phyloP scores from a whole-genome alignment of 768 basidiomycete genomes.

The Tricholoma sp. region DNA sequence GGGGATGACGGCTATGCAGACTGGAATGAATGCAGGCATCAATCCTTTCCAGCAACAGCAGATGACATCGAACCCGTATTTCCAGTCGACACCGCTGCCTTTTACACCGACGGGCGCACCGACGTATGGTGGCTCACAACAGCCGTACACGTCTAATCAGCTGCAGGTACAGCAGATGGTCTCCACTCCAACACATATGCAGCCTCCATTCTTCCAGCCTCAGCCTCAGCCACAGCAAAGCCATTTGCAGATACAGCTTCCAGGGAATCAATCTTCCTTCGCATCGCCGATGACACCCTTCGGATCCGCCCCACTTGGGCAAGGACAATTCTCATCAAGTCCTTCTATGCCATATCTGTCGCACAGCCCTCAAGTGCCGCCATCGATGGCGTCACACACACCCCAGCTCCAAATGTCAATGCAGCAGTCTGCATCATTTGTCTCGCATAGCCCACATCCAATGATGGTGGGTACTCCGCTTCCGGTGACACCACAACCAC shows the following conservation, averaged over 20 bases:
- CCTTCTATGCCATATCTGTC: conserved; percentile 29
- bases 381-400: conserved; percentile 12
- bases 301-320: conserved; percentile 22
- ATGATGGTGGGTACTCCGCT: conserved; percentile 16
- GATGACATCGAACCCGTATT: conserved; percentile 23
- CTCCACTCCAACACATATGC: conserved; percentile 12
- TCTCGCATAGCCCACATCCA: conserved; percentile 10
- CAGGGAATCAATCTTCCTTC: conserved; percentile 6
- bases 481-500: conserved; percentile 23
- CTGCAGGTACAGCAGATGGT: conserved; percentile 14
- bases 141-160: conserved; percentile 17
- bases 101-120: conserved; percentile 2
- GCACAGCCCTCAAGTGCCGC: conserved; percentile 30
- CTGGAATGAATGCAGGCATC: conserved; percentile 18
- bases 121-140: conserved; percentile 7
- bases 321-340: conserved; percentile 29
- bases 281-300: conserved; percentile 13
- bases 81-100: conserved; percentile 11
- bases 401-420: conserved; percentile 14
- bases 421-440: background rate
- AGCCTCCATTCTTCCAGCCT: conserved; percentile 16
- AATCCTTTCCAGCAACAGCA: conserved; percentile 24
- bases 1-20: conserved; percentile 12
- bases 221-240: conserved; percentile 21
- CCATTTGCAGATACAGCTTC: conserved; percentile 18